Evolutionary conservation across 345 rosid species (phyloP), one percentile per base, ranked within the genome.

Genomic region (Moricandia moricandioides): DNA sequence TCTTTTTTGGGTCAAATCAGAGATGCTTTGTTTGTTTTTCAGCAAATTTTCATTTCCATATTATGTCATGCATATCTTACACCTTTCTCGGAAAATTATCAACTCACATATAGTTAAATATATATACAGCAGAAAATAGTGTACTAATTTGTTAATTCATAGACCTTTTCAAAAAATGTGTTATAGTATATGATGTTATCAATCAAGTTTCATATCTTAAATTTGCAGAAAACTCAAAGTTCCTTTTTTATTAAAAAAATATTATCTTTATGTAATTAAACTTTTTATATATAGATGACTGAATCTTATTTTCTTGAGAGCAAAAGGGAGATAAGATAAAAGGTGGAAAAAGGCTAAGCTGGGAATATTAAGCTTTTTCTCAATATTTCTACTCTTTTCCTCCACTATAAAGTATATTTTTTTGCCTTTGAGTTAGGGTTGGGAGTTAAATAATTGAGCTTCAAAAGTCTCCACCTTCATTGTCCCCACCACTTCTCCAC

Each of bases 401-500:
- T 40, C 74, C 70, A 68, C 74, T 68, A 40, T 37, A 63, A 79
- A 73, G 77, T 49, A 60, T 43, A 17, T 4, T 55, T 69, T 21
- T 75, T 26, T 59, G 77, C 81, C 37, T 78, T 60, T 67, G 81
- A 78, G 78, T 79, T 79, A 73, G 74, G 71, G 78, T 68, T 79
- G 45, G 0, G 66, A 69, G 56, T 56, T 73, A 40, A 78, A 79
- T 79, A 61, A 79, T 79, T 79, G 78, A 73, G 74, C 78, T 79
- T 70, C 66, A 68, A 78, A 79, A 79, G 78, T 73, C 71, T 67
- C 82, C 70, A 79, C 74, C 71, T 73, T 79, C 49, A 56, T 16
- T 67, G 75, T 55, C 75, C 82, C 71, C 75, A 79, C 75, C 82
- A 73, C 82, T 79, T 69, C 62, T 72, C 68, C 74, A 73, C 74